Conservation (phyloP, 2,329 filamentous ascomycete genomes). For the Coniochaeta prunicola region DNA sequence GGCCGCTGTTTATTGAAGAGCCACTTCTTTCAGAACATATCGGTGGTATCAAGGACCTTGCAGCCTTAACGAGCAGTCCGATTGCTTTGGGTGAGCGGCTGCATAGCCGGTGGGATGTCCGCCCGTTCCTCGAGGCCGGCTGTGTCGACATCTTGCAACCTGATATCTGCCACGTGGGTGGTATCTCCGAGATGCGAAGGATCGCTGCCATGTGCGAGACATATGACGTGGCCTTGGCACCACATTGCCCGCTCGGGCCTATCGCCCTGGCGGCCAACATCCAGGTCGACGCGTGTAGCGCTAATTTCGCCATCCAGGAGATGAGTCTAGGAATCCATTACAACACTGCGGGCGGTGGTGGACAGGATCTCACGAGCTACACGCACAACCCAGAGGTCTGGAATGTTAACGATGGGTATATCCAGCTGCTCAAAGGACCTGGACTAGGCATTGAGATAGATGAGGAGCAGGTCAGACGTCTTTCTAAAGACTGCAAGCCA, state of each 20-base stretch:
- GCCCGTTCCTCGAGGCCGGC: conserved; percentile 52
- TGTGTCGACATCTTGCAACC: conserved; percentile 58
- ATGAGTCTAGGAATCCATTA: conserved; percentile 66
- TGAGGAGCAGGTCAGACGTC: conserved; percentile 50
- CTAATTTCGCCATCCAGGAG: conserved; percentile 59
- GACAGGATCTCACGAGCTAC: conserved; percentile 52
- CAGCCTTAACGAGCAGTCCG: conserved; percentile 45
- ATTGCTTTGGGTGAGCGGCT: conserved; percentile 60
- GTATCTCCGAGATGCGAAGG: conserved; percentile 54
- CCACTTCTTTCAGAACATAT: conserved; percentile 54
- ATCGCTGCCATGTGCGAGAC: conserved; percentile 58
- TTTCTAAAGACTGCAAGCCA: conserved; percentile 42
- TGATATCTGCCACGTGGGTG: conserved; percentile 55
- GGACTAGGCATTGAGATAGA: conserved; percentile 57
- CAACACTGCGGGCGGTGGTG: conserved; percentile 51
- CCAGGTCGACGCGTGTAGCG: conserved; percentile 46
- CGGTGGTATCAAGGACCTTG: conserved; percentile 50
- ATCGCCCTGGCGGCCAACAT: conserved; percentile 58
- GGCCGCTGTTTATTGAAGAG: conserved; percentile 59
- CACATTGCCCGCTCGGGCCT: conserved; percentile 57
- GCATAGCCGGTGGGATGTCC: conserved; percentile 58
- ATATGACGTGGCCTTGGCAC: conserved; percentile 57
- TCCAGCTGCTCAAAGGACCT: conserved; percentile 41
- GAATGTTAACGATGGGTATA: conserved; percentile 49
- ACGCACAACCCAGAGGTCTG: conserved; percentile 51